Conservation (phyloP, 2,329 filamentous ascomycete genomes). For the Bipolaris zeicola region DNA sequence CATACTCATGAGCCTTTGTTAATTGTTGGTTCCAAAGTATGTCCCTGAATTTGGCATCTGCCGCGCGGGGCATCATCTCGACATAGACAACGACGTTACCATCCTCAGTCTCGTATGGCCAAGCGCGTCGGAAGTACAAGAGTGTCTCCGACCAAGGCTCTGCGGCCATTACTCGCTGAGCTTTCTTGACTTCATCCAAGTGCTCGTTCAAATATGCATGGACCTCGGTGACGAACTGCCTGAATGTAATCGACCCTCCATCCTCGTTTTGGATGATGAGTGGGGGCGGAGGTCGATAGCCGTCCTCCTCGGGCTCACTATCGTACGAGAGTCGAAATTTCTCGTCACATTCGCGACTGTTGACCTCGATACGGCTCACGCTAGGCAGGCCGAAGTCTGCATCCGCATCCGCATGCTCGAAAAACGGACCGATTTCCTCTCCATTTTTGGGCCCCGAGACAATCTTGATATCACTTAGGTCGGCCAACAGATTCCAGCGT, state of each 20-base stretch:
- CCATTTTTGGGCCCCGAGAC: not conserved
- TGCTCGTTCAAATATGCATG: constrained; percentile 3
- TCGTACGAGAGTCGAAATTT: too few relatives aligned
- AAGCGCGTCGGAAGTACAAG: not conserved
- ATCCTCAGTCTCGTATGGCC: not conserved
- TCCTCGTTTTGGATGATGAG: constrained; percentile 13
- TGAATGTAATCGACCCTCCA: constrained; percentile 3
- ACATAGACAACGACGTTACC: not conserved
- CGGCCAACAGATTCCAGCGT: constrained; percentile 15
- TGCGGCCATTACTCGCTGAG: not conserved
- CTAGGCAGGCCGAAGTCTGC: not conserved
- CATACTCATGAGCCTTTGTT: not conserved
- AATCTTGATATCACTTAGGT: constrained; percentile 10
- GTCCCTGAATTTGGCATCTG: not conserved
- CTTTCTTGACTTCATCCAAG: not conserved
- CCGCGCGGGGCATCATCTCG: not conserved
- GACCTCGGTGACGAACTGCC: constrained; percentile 15
- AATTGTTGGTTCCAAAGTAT: not conserved
- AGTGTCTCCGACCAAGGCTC: not conserved
- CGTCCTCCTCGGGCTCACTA: not conserved
- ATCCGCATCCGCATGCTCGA: constrained; percentile 4
- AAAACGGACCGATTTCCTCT: constrained; percentile 3
- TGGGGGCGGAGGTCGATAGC: constrained; percentile 10
- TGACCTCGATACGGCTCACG: not conserved
- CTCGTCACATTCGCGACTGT: too few relatives aligned